Evolutionary conservation across 2,329 filamentous ascomycete genomes (phyloP).

Genomic region (Colletotrichum liriopes): DNA sequence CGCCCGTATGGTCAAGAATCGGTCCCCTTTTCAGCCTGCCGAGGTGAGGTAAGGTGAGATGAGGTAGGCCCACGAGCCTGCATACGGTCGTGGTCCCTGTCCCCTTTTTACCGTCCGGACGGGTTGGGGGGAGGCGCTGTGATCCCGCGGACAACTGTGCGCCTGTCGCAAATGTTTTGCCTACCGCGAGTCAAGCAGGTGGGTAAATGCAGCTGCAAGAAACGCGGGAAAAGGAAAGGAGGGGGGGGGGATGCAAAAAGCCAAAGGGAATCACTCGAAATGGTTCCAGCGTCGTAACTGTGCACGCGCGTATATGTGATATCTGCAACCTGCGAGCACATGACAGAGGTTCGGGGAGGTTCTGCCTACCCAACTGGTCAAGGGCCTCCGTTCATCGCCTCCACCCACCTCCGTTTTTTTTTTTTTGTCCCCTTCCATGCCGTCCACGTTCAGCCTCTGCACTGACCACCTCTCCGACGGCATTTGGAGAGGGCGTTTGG

Average conservation of each 20-base stretch:
- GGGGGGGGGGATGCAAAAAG: neutral
- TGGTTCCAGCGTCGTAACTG: neutral
- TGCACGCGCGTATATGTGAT: neutral
- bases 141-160: neutral
- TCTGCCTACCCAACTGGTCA: neutral
- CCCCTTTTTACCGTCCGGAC: neutral
- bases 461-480: conserved; percentile 28
- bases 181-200: neutral
- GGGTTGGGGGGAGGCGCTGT: conserved; percentile 5
- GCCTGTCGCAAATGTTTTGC: neutral
- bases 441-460: conserved; percentile 27
- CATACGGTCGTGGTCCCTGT: neutral
- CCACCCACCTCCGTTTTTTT: neutral
- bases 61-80: neutral
- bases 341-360: neutral
- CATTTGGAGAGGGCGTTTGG: neutral
- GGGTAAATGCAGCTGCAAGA: neutral
- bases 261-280: too few species aligned
- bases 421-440: neutral
- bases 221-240: neutral
- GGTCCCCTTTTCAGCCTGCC: neutral
- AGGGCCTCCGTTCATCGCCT: neutral
- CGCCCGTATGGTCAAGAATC: neutral
- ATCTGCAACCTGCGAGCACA: conserved; percentile 6
- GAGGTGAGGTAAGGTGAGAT: neutral